A percentile compares a stretch with the other conserved stretches of the same genome.
These are phyloP conservation scores for Pezicula carpinea DNA, from an alignment of 2,329 filamentous ascomycete genomes.

Conservation along the genomic window DNA sequence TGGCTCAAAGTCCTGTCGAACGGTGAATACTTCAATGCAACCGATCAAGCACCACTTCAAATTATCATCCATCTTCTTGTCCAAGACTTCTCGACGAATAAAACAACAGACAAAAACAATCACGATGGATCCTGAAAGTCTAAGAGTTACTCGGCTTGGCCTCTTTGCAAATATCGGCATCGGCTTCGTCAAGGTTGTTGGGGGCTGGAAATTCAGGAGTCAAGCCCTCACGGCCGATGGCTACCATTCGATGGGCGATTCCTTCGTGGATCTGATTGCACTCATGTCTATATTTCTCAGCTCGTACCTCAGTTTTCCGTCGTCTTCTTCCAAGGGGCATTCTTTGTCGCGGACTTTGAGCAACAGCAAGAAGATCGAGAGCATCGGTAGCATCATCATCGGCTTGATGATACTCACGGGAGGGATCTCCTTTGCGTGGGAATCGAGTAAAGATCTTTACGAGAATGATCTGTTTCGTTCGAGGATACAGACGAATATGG, in stretches of 20 bases:
- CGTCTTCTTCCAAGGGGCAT: neutral
- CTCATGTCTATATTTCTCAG: neutral
- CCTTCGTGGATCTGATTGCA: neutral
- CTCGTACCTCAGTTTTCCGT: neutral
- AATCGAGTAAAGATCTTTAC: neutral
- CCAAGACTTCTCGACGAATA: too few species aligned
- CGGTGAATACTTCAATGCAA: too few species aligned
- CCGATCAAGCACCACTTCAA: too few species aligned
- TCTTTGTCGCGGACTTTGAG: neutral
- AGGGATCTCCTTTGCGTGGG: neutral
- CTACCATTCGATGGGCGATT: neutral
- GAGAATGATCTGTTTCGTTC: neutral
- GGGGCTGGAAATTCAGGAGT: neutral
- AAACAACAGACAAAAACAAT: neutral
- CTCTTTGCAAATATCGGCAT: neutral
- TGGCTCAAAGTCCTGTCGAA: too few species aligned
- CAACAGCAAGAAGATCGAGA: neutral
- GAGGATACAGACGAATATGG: neutral
- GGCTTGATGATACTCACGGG: neutral
- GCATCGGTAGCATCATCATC: neutral
- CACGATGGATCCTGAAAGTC: neutral
- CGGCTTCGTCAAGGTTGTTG: neutral
- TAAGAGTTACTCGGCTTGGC: neutral
- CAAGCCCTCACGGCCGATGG: neutral
- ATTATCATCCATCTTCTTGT: too few species aligned